phyloP scores from a whole-genome alignment of 495 filamentous ascomycete species.

The Aspergillus cavernicola region DNA sequence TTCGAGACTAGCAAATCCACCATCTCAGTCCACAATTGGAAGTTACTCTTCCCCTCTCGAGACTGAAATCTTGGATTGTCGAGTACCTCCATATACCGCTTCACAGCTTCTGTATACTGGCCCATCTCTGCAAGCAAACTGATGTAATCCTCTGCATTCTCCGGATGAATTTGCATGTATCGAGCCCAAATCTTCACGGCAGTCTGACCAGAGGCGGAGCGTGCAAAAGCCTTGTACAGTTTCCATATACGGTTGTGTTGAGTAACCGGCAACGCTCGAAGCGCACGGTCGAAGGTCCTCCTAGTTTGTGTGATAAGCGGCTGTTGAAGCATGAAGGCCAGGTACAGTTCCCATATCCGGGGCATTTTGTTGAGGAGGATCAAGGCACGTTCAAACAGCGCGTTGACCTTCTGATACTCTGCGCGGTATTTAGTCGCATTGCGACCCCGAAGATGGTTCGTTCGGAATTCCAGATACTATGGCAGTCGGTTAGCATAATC shows the following conservation, averaged over 20 bases:
- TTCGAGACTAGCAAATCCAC: slow-evolving; percentile 93
- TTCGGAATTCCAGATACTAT: slow-evolving; percentile 84
- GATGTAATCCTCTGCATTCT: slow-evolving; percentile 94
- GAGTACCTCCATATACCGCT: slow-evolving; percentile 89
- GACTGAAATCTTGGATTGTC: slow-evolving; percentile 90
- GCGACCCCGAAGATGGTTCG: slow-evolving; percentile 74
- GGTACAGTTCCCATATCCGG: slow-evolving; percentile 96
- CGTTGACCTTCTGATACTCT: slow-evolving; percentile 91
- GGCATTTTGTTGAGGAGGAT: slow-evolving; percentile 99
- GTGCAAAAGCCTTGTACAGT: slow-evolving; percentile 86
- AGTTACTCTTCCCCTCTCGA: slow-evolving; percentile 89
- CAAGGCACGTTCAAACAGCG: slow-evolving; percentile 89
- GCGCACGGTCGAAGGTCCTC: slow-evolving; percentile 87
- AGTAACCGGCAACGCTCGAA: slow-evolving; percentile 91
- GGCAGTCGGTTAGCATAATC: slow-evolving; percentile 14
- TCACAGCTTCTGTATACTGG: slow-evolving; percentile 87
- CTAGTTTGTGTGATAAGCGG: slow-evolving; percentile 89
- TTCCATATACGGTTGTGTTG: slow-evolving; percentile 98
- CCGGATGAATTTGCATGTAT: slow-evolving; percentile 97
- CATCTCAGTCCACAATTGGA: slow-evolving; percentile 98
- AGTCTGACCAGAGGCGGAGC: slow-evolving; percentile 85
- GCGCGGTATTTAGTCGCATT: slow-evolving; percentile 77
- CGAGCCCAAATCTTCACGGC: slow-evolving; percentile 91
- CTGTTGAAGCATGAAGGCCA: slow-evolving; percentile 84
- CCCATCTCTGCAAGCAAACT: slow-evolving; percentile 77